Evolutionary conservation across 257 asterid genomes (phyloP).

Genomic region (Solanum bukasovii): DNA sequence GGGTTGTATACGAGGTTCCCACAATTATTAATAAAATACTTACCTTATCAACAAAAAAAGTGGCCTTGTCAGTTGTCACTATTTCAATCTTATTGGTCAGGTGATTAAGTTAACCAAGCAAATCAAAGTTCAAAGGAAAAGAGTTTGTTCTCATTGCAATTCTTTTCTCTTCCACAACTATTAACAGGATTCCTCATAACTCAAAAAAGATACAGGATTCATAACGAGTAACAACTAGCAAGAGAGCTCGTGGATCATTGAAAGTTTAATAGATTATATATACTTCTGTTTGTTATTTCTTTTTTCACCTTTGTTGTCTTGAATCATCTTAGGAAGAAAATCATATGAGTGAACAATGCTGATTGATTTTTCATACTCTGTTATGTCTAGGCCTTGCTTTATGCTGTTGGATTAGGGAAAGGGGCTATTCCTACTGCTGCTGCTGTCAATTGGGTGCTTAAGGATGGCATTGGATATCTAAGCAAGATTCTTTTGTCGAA

Average conservation of each 20-base stretch:
- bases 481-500: constrained; percentile 88
- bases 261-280: neutral
- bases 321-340: neutral
- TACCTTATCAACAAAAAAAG: neutral
- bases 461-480: constrained; percentile 94
- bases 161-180: neutral
- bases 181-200: neutral
- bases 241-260: neutral
- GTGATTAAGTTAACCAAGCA: neutral
- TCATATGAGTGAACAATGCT: neutral
- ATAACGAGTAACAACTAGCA: neutral
- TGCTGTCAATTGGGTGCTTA: constrained; percentile 94
- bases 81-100: neutral
- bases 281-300: neutral
- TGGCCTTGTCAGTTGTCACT: neutral
- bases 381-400: constrained; percentile 63
- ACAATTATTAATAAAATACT: neutral
- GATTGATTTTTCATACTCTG: neutral
- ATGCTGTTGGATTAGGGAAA: constrained; percentile 93
- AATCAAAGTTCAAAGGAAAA: neutral
- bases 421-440: constrained; percentile 99
- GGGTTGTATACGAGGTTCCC: neutral
- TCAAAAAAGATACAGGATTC: neutral
- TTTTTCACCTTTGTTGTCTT: neutral
- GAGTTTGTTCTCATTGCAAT: neutral